Base-by-base conservation (phyloP, 495 filamentous ascomycete genomes). In the Penicillium simplicissimum region DNA sequence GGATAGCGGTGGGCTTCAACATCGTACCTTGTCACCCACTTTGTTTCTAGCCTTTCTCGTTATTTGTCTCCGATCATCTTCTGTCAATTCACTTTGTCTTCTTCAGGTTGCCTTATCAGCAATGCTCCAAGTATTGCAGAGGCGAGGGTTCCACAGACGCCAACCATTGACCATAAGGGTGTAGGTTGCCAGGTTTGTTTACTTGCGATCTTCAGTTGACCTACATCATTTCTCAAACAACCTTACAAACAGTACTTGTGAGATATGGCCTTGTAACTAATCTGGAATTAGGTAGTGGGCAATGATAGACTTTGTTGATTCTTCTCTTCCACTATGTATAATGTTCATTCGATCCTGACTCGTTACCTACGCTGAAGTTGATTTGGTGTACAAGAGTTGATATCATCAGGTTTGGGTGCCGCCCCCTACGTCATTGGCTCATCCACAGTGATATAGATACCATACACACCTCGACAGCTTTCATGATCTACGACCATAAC, bases 391-490 rank as follows among this genome's bases (percentile, higher is more conserved):
- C 6, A 8, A 10, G 38, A 67, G 57, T 64, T 64, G 64, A 67
- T 67, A 60, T 67, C 31, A 62, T 37, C 65, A 59, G 64, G 65
- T 67, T 67, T 67, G 43, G 21, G 43, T 31, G 28, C 34, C 61
- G 65, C 65, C 65, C 65, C 61, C 48, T 67, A 67, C 65, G 65
- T 67, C 65, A 67, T 62, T 45, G 33, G 19, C 36, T 35, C 25
- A 58, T 57, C 8, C 40, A 55, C 37, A 25, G 61, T 59, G 57
- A 60, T 67, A 61, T 63, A 63, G 60, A 67, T 58, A 34, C 49
- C 19, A 23, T n/a, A 51, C 15, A 13, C 25, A 13, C 25, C 11
- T 31, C 45, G 13, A 8, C 25, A 31, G 11, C 45, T 31, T 49
- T n/a, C 28, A 13, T 7, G 19, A 23, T 45, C 8, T 1, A 42